Conservation (phyloP, 371 early-diverging fungal genomes). For the Mortierella sp. region DNA sequence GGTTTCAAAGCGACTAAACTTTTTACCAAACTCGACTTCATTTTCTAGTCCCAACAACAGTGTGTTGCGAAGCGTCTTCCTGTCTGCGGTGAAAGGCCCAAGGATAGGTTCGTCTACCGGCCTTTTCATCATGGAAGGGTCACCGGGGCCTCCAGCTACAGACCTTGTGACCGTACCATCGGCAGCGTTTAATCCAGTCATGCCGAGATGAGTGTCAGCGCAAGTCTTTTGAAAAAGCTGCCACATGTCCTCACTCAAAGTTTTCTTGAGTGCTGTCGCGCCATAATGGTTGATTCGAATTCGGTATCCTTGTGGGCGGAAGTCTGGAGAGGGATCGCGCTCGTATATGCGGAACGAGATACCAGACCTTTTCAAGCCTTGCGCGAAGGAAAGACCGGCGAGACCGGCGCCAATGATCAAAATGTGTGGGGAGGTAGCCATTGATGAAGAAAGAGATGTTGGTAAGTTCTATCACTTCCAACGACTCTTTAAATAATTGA, state of each 20-base stretch:
- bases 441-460: background rate
- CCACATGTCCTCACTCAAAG: conserved; percentile 4
- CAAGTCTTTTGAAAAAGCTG: conserved; percentile 25
- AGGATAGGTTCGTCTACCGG: conserved; percentile 1
- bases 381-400: conserved; percentile 54
- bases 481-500: no score
- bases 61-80: conserved; percentile 13
- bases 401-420: conserved; percentile 24
- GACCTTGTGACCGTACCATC: conserved; percentile 15
- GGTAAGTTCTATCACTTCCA: no score
- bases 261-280: conserved; percentile 18
- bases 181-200: conserved; percentile 16
- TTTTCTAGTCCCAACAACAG: conserved; percentile 17
- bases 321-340: conserved; percentile 38
- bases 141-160: background rate
- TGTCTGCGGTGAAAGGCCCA: conserved; percentile 17
- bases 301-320: conserved; percentile 47
- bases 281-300: conserved; percentile 20
- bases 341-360: conserved; percentile 56
- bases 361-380: conserved; percentile 48
- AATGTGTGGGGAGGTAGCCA: background rate
- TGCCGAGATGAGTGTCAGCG: conserved; percentile 9
- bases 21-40: conserved; percentile 26
- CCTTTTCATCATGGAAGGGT: background rate
- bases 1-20: conserved; percentile 12